Conservation (phyloP, 805 yeast genomes). For the Kazachstania kunashirensis region DNA sequence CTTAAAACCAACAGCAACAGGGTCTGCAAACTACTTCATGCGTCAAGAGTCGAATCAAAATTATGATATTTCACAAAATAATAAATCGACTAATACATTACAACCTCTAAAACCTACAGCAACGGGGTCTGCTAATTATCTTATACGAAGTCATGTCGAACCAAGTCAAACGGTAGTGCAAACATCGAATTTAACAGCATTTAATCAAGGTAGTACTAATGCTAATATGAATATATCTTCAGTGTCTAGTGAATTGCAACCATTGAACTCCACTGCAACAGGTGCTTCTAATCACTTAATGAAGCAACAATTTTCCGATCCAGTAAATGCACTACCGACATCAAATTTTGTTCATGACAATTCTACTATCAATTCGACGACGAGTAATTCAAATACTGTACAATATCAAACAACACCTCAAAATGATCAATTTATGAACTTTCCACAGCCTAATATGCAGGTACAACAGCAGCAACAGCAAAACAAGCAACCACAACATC, state of each 20-base stretch:
- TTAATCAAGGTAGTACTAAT: neutral
- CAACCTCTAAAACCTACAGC: conserved; percentile 31
- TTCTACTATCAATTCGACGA: neutral
- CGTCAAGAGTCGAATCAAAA: conserved; percentile 1
- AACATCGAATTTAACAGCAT: neutral
- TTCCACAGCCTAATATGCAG: conserved; percentile 4
- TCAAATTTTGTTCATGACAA: neutral
- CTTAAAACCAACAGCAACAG: conserved; percentile 29
- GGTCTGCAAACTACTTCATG: conserved; percentile 19
- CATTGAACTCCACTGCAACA: conserved; percentile 28
- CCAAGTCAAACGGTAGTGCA: neutral
- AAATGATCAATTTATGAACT: conserved; percentile 11
- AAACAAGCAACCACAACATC: neutral
- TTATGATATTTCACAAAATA: neutral
- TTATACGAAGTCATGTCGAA: conserved; percentile 20
- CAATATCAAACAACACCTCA: conserved; percentile 10
- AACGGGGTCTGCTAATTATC: conserved; percentile 34
- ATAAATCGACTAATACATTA: neutral
- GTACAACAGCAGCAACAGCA: neutral
- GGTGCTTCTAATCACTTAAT: conserved; percentile 29
- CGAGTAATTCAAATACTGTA: neutral
- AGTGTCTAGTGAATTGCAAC: conserved; percentile 14
- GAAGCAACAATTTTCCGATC: conserved; percentile 19
- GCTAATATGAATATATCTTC: neutral
- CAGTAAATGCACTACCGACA: conserved; percentile 14